Evolutionary conservation across 2,329 filamentous ascomycete genomes (phyloP).

Genomic region (Hortaea sp.): DNA sequence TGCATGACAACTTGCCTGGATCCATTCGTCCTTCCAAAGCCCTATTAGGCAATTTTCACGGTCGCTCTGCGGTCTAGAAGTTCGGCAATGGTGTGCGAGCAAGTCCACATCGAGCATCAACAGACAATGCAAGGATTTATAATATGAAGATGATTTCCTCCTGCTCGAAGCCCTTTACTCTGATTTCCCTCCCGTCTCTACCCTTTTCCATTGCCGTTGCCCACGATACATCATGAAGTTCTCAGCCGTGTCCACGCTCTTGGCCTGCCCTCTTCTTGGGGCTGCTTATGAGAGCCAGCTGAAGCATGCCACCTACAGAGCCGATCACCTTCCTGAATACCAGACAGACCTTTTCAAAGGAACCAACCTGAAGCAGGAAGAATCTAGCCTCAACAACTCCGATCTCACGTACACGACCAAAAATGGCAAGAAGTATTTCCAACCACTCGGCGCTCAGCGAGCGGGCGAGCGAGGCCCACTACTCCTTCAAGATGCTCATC

Average conservation of each 20-base stretch:
- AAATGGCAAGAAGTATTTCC: slow-evolving; percentile 20
- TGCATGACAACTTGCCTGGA: background rate
- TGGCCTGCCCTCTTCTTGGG: background rate
- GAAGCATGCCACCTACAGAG: background rate
- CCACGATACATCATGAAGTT: background rate
- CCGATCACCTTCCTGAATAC: slow-evolving; percentile 4
- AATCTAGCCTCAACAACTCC: slow-evolving; percentile 18
- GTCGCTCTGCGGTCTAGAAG: too few relatives aligned
- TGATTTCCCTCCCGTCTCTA: background rate
- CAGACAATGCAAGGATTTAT: background rate
- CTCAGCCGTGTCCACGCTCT: too few relatives aligned
- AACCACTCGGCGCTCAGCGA: slow-evolving; percentile 29
- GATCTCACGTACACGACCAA: slow-evolving; percentile 20
- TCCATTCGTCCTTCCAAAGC: too few relatives aligned
- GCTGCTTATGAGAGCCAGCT: background rate
- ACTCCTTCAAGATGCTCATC: slow-evolving; percentile 52
- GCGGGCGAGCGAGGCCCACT: slow-evolving; percentile 47
- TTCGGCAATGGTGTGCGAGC: background rate
- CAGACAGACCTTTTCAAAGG: slow-evolving; percentile 19
- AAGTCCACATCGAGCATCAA: background rate
- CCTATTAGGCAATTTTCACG: too few relatives aligned
- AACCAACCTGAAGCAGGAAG: slow-evolving; percentile 15
- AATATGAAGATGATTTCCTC: background rate
- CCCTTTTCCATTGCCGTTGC: background rate
- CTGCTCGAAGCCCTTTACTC: background rate